These are phyloP conservation scores for Cladophialophora carrionii DNA, from an alignment of 2,329 filamentous ascomycete genomes.

Conservation along the genomic window DNA sequence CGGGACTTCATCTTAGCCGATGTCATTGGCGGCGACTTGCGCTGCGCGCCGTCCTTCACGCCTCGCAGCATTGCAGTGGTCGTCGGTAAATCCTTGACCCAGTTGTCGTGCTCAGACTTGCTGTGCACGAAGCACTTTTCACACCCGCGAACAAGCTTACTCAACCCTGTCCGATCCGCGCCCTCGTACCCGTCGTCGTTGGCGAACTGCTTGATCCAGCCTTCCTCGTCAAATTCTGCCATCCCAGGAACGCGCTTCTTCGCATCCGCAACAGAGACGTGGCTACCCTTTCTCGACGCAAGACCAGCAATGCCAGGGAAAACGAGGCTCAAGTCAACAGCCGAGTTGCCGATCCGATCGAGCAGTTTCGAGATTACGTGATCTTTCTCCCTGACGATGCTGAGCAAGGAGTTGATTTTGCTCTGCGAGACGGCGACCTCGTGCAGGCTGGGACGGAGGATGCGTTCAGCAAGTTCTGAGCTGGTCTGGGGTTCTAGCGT, in stretches of 20 bases:
- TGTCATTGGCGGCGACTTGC: constrained; percentile 4
- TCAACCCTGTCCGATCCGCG: constrained; percentile 26
- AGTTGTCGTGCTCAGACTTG: constrained; percentile 28
- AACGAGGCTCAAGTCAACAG: constrained; percentile 59
- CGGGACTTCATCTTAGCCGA: neutral
- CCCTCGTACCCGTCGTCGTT: constrained; percentile 34
- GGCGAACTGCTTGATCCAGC: constrained; percentile 48
- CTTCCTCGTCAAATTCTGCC: constrained; percentile 55
- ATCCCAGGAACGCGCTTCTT: constrained; percentile 59
- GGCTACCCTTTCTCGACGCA: constrained; percentile 50
- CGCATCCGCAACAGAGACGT: constrained; percentile 53
- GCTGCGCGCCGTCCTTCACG: neutral
- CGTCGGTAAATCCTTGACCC: constrained; percentile 25
- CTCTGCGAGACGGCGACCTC: constrained; percentile 53
- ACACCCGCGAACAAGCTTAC: constrained; percentile 29
- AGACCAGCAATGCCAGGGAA: constrained; percentile 59
- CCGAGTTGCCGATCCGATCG: constrained; percentile 61
- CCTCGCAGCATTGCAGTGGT: constrained; percentile 2
- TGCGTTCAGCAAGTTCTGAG: constrained; percentile 51
- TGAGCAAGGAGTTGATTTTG: constrained; percentile 55
- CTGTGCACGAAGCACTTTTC: constrained; percentile 34
- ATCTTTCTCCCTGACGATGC: constrained; percentile 61
- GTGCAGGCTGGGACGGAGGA: constrained; percentile 59
- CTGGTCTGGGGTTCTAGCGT: constrained; percentile 49
- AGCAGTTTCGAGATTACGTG: constrained; percentile 61